These are phyloP conservation scores for Cardiospermum halicacabum DNA, from an alignment of 345 rosid genomes.

Conservation along the genomic window DNA sequence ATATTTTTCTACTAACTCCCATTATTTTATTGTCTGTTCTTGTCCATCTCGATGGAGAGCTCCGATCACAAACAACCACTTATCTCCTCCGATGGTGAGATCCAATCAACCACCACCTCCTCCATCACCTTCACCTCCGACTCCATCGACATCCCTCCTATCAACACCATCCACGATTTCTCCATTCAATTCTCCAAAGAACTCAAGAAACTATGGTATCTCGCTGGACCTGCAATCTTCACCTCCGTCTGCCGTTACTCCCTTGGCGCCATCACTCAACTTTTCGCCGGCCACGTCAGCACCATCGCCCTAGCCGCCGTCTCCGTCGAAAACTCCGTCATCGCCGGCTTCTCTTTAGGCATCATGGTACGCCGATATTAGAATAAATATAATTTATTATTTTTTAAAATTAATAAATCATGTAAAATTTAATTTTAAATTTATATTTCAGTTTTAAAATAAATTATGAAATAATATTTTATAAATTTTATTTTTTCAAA, in stretches of 20 bases:
- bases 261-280: slow-evolving; percentile 81
- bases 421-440: too few species aligned
- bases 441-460: too few species aligned
- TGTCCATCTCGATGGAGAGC: too few species aligned
- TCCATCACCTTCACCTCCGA: slow-evolving; percentile 34
- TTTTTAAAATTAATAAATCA: too few species aligned
- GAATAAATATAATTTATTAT: too few species aligned
- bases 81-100: too few species aligned
- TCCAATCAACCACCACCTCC: slow-evolving; percentile 21
- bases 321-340: slow-evolving; percentile 82
- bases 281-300: slow-evolving; percentile 72
- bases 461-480: too few species aligned
- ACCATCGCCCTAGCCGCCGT: slow-evolving; percentile 76
- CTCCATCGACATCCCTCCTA: slow-evolving; percentile 60
- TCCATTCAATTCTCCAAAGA: slow-evolving; percentile 47
- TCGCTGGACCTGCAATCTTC: slow-evolving; percentile 95
- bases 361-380: slow-evolving; percentile 43
- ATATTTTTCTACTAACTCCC: too few species aligned
- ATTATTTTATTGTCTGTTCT: too few species aligned
- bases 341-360: slow-evolving; percentile 93
- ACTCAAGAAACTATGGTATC: slow-evolving; percentile 69
- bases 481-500: too few species aligned
- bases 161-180: slow-evolving; percentile 42
- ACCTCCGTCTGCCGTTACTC: slow-evolving; percentile 78
- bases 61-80: too few species aligned